Evolutionary conservation across 768 basidiomycete species (phyloP).

Genomic region (Tricholoma sp.): DNA sequence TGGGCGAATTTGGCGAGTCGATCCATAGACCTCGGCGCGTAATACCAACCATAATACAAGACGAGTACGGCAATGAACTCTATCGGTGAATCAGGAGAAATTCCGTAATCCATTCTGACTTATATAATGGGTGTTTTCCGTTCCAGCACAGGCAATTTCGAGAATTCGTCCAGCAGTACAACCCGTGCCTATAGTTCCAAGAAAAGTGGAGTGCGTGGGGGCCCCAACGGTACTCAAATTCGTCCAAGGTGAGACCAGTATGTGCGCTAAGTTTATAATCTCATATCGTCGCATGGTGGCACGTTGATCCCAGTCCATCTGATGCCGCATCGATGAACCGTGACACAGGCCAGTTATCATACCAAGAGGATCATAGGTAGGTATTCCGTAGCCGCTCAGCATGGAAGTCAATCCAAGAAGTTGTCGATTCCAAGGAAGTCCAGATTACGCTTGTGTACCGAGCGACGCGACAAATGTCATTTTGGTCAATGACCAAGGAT

Average conservation of each 20-base stretch:
- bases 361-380: not conserved
- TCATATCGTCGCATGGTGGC: not conserved
- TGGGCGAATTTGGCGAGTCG: constrained; percentile 43
- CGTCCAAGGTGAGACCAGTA: not conserved
- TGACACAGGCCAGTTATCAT: not conserved
- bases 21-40: constrained; percentile 7
- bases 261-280: not conserved
- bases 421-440: not conserved
- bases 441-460: constrained; percentile 22
- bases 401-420: not conserved
- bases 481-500: constrained; percentile 28
- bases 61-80: constrained; percentile 52
- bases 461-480: constrained; percentile 24
- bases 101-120: not conserved
- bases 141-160: constrained; percentile 15
- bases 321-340: not conserved
- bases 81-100: constrained; percentile 37
- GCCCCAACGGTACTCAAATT: too few relatives aligned
- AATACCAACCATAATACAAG: constrained; percentile 50
- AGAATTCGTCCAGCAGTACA: not conserved
- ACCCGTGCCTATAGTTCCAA: not conserved
- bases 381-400: not conserved
- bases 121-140: not conserved
- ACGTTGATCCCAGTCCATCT: not conserved
- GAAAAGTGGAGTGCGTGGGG: not conserved